Conservation (phyloP, 2,329 filamentous ascomycete genomes). For the Teratosphaeria destructans region DNA sequence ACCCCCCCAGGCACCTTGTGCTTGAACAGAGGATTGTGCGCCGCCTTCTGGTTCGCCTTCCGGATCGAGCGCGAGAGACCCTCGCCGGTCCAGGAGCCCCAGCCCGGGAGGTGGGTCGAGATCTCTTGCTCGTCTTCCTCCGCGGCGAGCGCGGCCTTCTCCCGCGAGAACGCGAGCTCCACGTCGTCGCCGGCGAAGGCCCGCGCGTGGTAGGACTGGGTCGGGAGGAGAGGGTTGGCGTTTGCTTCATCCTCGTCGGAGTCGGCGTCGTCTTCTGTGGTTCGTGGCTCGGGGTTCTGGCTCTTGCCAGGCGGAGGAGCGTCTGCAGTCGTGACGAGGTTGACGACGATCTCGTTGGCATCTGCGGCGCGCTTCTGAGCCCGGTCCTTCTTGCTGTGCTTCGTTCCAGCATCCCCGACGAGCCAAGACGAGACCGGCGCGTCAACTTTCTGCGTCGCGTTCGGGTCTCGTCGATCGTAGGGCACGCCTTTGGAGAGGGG, state of each 20-base stretch:
- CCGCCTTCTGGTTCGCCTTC: constrained; percentile 45
- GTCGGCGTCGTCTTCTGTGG: neutral
- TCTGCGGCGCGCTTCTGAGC: neutral
- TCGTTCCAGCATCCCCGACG: constrained; percentile 4
- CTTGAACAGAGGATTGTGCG: constrained; percentile 43
- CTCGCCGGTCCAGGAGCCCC: constrained; percentile 84
- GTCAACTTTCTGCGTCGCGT: constrained; percentile 3
- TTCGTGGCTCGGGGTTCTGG: constrained; percentile 15
- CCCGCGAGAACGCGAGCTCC: constrained; percentile 64
- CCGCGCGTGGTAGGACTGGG: neutral
- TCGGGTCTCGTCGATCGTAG: constrained; percentile 3
- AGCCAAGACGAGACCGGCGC: constrained; percentile 3
- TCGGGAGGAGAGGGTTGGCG: neutral
- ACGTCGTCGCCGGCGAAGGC: constrained; percentile 87
- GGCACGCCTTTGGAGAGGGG: constrained; percentile 12
- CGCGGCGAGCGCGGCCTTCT: constrained; percentile 61
- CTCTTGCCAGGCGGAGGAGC: constrained; percentile 1
- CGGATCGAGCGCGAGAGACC: constrained; percentile 64
- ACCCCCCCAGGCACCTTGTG: constrained; percentile 58
- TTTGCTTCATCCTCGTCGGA: neutral
- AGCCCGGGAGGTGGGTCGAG: constrained; percentile 81
- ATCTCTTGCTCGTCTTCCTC: constrained; percentile 76
- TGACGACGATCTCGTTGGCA: constrained; percentile 6
- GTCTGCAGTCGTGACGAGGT: constrained; percentile 7
- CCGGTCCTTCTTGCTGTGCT: constrained; percentile 12